Base-by-base conservation (phyloP, 164 flowering plant genomes). In the Umbilicus rupestris region DNA sequence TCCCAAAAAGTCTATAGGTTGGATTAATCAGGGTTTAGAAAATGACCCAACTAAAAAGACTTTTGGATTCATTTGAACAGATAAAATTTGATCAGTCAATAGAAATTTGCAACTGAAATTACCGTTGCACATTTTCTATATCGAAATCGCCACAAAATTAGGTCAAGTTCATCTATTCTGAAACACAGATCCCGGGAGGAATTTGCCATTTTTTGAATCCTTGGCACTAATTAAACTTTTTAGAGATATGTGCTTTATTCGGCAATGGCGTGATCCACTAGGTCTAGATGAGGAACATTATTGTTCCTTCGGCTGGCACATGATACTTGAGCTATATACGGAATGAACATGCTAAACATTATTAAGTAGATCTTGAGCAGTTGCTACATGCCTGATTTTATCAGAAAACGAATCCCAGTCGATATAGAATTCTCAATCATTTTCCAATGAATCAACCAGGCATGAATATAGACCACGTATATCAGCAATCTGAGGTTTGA, bases 261-360 rank as follows among this genome's bases (percentile, higher is more conserved):
- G 31, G 3, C 59, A 52, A 55, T 26, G 31, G 59, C 15, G 16
- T 17, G 59, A 52, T 26, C 17, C 31, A 52, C 60, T 55, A 14
- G 22, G 60, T 55, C 33, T 26, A 28, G 57, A 28, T 55, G 17
- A 28, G 33, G 14, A 26, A 1, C 29, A 55, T 52, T 10, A 52
- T 24, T 52, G 15, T 26, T 24, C 22, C 31, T 52, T 26, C 15
- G 16, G 31, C 59, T n/a, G 31, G 59, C 59, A 52, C 59, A 52
- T 52, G 59, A 24, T 24, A 26, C 59, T 52, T 11, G 31, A 52
- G 26, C 31, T 9, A 52, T 26, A 52, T 52, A 26, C 59, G 59
- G 59, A 52, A 52, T 52, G 59, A 52, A 52, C 59, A 52, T 52
- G 59, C 59, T 2, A 52, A 24, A 28, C 31, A 52, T 52, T 52